These are phyloP conservation scores for Candida easanensis DNA, from an alignment of 805 yeast species.

Conservation along the genomic window DNA sequence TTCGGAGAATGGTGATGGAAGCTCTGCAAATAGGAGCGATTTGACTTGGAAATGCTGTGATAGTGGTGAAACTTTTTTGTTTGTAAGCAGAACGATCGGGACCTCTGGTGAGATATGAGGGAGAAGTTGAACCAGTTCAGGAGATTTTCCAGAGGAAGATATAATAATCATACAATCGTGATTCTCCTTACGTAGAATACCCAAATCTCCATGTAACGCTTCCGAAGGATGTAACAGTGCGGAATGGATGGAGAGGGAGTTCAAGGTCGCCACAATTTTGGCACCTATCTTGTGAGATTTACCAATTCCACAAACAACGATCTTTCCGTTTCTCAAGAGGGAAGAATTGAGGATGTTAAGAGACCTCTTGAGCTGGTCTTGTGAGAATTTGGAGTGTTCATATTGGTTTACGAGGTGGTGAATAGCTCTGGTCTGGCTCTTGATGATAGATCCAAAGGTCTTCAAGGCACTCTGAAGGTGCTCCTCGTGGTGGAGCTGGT, in stretches of 20 bases:
- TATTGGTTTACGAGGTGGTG: constrained; percentile 44
- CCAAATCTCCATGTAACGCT: constrained; percentile 89
- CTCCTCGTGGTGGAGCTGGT: constrained; percentile 17
- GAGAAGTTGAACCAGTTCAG: constrained; percentile 54
- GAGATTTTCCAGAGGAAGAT: constrained; percentile 80
- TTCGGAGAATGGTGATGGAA: constrained; percentile 59
- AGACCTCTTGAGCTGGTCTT: constrained; percentile 41
- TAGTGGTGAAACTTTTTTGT: constrained; percentile 54
- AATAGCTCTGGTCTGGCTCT: constrained; percentile 47
- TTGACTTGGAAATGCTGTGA: constrained; percentile 48
- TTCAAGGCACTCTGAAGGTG: constrained; percentile 24
- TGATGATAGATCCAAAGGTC: constrained; percentile 40
- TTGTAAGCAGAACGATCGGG: constrained; percentile 62
- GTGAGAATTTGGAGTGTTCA: constrained; percentile 42
- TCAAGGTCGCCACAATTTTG: constrained; percentile 78
- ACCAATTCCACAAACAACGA: constrained; percentile 81
- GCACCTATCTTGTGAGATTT: constrained; percentile 77
- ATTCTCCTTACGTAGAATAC: constrained; percentile 53
- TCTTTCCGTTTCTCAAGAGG: constrained; percentile 54
- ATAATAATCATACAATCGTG: constrained; percentile 62
- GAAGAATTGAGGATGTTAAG: constrained; percentile 36
- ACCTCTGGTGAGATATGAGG: constrained; percentile 54
- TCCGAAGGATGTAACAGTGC: constrained; percentile 76
- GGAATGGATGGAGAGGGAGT: constrained; percentile 71
- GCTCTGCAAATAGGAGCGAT: constrained; percentile 57